A percentile compares a stretch with the other conserved stretches of the same genome.
phyloP scores from a whole-genome alignment of 2,329 filamentous ascomycete species.

The Tolypocladium ovalisporum region DNA sequence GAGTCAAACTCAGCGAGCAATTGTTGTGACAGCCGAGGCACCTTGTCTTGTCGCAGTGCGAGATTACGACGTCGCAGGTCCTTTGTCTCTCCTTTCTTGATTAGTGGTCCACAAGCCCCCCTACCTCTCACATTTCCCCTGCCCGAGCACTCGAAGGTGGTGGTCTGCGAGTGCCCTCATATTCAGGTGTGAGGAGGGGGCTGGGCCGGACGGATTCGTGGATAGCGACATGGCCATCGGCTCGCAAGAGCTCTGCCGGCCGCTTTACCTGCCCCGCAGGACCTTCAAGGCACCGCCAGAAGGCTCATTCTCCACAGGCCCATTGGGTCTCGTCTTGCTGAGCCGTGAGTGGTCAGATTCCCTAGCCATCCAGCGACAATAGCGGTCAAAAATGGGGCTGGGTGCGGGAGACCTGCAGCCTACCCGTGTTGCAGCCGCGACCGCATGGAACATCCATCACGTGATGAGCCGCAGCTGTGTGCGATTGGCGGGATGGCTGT shows the following conservation, averaged over 20 bases:
- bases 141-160: background rate
- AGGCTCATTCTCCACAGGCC: background rate
- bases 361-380: background rate
- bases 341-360: background rate
- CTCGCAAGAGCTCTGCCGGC: background rate
- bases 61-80: constrained; percentile 8
- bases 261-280: no score
- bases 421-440: constrained; percentile 18
- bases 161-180: background rate
- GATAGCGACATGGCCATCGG: background rate
- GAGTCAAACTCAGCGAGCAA: constrained; percentile 1
- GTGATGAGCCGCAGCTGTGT: constrained; percentile 19
- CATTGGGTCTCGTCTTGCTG: background rate
- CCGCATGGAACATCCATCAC: constrained; percentile 23
- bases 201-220: background rate
- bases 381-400: constrained; percentile 14
- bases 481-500: constrained; percentile 27
- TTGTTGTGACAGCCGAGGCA: background rate
- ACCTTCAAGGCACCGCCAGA: background rate
- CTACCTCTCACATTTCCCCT: background rate
- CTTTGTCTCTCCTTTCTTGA: background rate
- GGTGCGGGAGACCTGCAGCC: constrained; percentile 21
- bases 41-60: background rate
- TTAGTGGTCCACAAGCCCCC: background rate
- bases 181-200: background rate